These are phyloP conservation scores for Parietichytrium sp. DNA, from an alignment of 108 stramenopile species.

Conservation along the genomic window DNA sequence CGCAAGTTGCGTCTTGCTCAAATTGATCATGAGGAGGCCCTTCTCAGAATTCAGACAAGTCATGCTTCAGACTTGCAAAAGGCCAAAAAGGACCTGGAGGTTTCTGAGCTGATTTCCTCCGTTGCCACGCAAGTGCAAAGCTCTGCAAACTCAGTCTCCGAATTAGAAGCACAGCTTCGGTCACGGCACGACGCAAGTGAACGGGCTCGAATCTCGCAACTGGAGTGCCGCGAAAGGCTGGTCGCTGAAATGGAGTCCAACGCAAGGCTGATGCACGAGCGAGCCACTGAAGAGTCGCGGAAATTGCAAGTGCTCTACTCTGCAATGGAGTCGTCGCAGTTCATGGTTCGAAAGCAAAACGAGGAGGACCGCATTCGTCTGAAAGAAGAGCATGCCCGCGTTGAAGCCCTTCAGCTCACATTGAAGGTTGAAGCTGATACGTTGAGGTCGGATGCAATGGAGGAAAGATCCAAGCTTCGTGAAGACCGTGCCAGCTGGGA, in stretches of 20 bases:
- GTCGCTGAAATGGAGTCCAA: not conserved
- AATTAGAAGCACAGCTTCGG: not conserved
- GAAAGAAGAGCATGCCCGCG: not conserved
- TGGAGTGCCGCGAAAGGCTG: conserved; percentile 27
- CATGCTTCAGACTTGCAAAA: too few relatives aligned
- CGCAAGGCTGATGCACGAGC: not conserved
- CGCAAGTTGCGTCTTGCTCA: too few relatives aligned
- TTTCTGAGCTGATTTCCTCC: too few relatives aligned
- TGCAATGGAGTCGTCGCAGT: not conserved
- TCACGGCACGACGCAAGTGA: conserved; percentile 32
- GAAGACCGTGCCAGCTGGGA: conserved; percentile 3
- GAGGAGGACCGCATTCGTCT: conserved; percentile 1
- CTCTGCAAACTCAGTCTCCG: not conserved
- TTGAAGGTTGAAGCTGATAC: conserved; percentile 11
- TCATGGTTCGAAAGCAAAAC: not conserved
- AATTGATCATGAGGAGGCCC: too few relatives aligned
- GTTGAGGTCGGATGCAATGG: not conserved
- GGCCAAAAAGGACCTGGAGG: too few relatives aligned
- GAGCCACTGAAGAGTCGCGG: not conserved
- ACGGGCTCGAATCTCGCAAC: not conserved
- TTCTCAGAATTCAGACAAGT: too few relatives aligned
- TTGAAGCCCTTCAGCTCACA: conserved; percentile 15
- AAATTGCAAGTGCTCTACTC: conserved; percentile 8
- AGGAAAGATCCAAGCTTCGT: not conserved
- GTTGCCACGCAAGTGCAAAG: not conserved